phyloP scores from a whole-genome alignment of 75 land plant species.

The Pinus tabuliformis region DNA sequence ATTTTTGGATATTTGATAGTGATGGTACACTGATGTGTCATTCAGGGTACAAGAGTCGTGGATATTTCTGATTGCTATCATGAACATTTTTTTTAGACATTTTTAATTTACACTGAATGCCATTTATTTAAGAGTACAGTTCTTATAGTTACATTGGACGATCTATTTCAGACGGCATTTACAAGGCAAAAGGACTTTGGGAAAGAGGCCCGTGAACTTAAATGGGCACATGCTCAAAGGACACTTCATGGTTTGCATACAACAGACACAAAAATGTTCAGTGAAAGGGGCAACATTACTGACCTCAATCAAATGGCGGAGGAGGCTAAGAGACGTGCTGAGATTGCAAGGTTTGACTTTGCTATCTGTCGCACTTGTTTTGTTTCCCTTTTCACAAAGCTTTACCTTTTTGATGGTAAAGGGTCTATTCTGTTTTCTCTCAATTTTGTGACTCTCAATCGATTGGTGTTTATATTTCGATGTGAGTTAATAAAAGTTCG shows the following conservation, averaged over 20 bases:
- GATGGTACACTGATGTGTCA: too few species aligned
- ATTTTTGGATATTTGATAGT: not conserved
- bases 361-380: too few species aligned
- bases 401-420: too few species aligned
- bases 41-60: too few species aligned
- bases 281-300: slow-evolving; percentile 35
- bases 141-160: not conserved
- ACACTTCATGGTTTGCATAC: slow-evolving; percentile 89
- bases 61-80: not conserved
- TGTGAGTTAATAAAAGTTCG: too few species aligned
- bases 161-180: slow-evolving; percentile 72
- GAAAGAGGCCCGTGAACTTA: slow-evolving; percentile 79
- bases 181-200: slow-evolving; percentile 93
- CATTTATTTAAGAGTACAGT: slow-evolving; percentile 2
- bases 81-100: not conserved
- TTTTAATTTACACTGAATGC: not conserved
- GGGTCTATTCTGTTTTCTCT: too few species aligned
- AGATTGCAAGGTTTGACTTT: slow-evolving; percentile 77
- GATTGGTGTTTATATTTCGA: too few species aligned
- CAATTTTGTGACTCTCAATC: too few species aligned
- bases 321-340: slow-evolving; percentile 91
- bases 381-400: too few species aligned
- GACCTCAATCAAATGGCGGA: slow-evolving; percentile 89
- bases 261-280: slow-evolving; percentile 56
- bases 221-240: slow-evolving; percentile 92